Base-by-base conservation (phyloP, 768 basidiomycete genomes). In the Pisolithus orientalis region DNA sequence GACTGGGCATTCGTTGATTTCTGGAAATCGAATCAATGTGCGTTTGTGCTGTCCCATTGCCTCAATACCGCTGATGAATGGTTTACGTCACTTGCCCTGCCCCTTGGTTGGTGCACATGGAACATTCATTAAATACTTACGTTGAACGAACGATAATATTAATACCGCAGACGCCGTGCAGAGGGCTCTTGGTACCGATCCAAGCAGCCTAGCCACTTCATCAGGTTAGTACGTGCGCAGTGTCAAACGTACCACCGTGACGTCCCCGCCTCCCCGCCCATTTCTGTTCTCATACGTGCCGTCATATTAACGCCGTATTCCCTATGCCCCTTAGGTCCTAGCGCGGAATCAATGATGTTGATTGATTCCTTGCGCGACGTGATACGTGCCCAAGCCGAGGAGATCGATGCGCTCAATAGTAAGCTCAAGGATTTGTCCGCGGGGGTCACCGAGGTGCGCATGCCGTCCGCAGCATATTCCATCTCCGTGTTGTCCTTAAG, bases 1-100 rank as follows among this genome's bases (percentile, higher is more conserved):
- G 94, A 98, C 67, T 98, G 94, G 92, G 80, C 86, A 0, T 98
- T 98, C 69, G 83, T 96, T 6, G 96, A 99, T 68, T 99, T 97
- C 67, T 94, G 92, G 88, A 98, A 98, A 72, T 94, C 91, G 44
- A 94, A 95, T 63, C 96, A 94, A 63, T 91, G 95, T 95, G 60
- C 65, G 89, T 68, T 25, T 38, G 17, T 28, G n/a, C 10, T 11
- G 43, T 45, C 8, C n/a, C 44, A 29, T 6, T 1, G 14, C 8
- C n/a, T 45, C 27, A 25, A 25, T 7, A 43, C 43, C 14, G 51
- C 44, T 42, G 4, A 14, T 32, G n/a, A 29, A 16, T 42, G 24
- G 44, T 39, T 40, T 28, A 29, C 14, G 39, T 52, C 14, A 29
- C 10, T 44, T 10, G n/a, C 27, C 34, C 14, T 31, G 34, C 13